Conservation (phyloP, 2,329 filamentous ascomycete genomes). For the Cadophora sp. region DNA sequence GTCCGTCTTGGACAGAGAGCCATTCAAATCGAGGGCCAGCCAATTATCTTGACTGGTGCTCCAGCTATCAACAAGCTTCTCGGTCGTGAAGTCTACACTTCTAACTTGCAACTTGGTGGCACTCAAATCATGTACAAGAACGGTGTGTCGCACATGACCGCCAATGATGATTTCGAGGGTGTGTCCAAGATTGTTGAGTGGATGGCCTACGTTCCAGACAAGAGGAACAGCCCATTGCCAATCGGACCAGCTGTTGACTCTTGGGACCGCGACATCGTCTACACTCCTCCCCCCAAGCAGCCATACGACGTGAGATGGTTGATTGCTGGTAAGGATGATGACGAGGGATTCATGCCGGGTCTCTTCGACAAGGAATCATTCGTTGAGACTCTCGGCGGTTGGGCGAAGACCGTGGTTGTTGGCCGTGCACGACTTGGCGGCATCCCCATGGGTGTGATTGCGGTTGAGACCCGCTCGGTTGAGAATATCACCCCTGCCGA, state of each 20-base stretch:
- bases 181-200: constrained; percentile 97
- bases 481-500: constrained; percentile 98
- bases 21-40: constrained; percentile 98
- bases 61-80: constrained; percentile 98
- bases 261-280: constrained; percentile 93
- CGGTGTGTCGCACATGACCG: constrained; percentile 98
- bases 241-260: constrained; percentile 83
- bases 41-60: constrained; percentile 97
- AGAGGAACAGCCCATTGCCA: constrained; percentile 91
- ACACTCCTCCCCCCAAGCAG: constrained; percentile 78
- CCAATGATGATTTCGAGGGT: constrained; percentile 96
- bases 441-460: constrained; percentile 98
- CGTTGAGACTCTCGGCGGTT: constrained; percentile 93
- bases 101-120: constrained; percentile 97
- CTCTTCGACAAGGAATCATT: constrained; percentile 98
- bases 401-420: constrained; percentile 96
- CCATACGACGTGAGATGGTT: constrained; percentile 93
- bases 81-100: constrained; percentile 97
- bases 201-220: constrained; percentile 97
- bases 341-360: constrained; percentile 81
- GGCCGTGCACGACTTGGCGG: constrained; percentile 95
- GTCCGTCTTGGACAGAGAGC: constrained; percentile 98
- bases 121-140: constrained; percentile 99
- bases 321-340: constrained; percentile 86
- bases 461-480: constrained; percentile 91